Evolutionary conservation across 148 eudicot species (phyloP).

Genomic region (Camellia sinensis): DNA sequence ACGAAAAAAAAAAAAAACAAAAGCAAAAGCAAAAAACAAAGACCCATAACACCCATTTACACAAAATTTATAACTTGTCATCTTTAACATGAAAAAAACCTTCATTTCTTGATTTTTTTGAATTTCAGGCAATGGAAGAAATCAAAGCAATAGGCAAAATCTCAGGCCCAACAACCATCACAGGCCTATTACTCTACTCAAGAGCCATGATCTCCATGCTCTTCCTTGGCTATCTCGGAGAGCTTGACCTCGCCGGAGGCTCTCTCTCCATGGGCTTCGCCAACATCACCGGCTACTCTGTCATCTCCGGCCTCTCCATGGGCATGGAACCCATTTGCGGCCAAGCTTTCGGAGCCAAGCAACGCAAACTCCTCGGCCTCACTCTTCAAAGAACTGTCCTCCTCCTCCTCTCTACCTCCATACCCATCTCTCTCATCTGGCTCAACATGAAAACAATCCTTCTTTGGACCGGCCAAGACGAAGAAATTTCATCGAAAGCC

Average conservation of each 20-base stretch:
- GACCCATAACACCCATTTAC: no score
- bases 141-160: conserved; percentile 81
- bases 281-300: conserved; percentile 94
- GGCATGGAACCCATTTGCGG: conserved; percentile 99
- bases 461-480: conserved; percentile 69
- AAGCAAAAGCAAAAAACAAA: no score
- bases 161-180: conserved; percentile 78
- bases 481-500: conserved; percentile 58
- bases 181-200: conserved; percentile 74
- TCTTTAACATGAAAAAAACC: neutral
- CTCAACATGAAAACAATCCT: conserved; percentile 73
- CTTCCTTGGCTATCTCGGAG: conserved; percentile 87
- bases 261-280: conserved; percentile 87
- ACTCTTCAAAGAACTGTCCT: conserved; percentile 79
- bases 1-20: neutral
- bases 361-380: conserved; percentile 71
- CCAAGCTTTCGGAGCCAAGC: conserved; percentile 88
- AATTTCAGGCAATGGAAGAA: conserved; percentile 64
- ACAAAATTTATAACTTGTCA: no score
- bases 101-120: conserved; percentile 14
- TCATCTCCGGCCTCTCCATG: conserved; percentile 91
- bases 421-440: conserved; percentile 86
- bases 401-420: conserved; percentile 54
- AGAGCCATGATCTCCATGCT: conserved; percentile 98
- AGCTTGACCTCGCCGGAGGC: conserved; percentile 86